phyloP scores from a whole-genome alignment of 495 filamentous ascomycete genomes.

The Xylaria palmicola region DNA sequence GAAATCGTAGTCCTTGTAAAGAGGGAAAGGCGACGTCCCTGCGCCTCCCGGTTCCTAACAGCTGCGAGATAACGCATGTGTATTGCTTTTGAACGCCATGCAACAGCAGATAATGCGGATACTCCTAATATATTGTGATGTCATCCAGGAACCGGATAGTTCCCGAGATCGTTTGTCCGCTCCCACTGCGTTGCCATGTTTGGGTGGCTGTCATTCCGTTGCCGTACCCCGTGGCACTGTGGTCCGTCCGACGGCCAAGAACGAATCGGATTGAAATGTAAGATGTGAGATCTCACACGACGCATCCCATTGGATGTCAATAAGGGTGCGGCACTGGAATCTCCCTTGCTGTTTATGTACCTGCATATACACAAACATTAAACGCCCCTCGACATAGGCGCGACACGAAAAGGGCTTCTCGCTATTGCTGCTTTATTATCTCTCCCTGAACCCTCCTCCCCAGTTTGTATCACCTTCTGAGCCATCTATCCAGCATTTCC shows the following conservation, averaged over 20 bases:
- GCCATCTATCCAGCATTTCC: constrained; percentile 14
- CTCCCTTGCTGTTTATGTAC: constrained; percentile 34
- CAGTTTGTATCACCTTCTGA: constrained; percentile 26
- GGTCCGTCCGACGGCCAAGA: constrained; percentile 10
- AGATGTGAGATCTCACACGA: constrained; percentile 27
- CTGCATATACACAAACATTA: constrained; percentile 27
- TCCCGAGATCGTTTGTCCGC: constrained; percentile 8
- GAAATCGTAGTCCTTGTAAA: background rate
- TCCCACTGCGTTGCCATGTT: background rate
- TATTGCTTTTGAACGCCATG: background rate
- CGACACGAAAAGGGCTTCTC: constrained; percentile 18
- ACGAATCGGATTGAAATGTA: constrained; percentile 18
- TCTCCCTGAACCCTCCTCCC: constrained; percentile 16
- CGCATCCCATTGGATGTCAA: constrained; percentile 17
- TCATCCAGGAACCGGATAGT: constrained; percentile 13
- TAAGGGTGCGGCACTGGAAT: constrained; percentile 14
- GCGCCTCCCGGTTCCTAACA: background rate
- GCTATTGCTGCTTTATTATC: constrained; percentile 29
- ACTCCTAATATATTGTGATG: constrained; percentile 1
- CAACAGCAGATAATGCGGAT: background rate
- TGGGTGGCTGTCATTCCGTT: constrained; percentile 18
- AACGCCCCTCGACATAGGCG: constrained; percentile 17
- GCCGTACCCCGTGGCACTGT: constrained; percentile 12
- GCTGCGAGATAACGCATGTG: background rate
- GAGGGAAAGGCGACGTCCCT: background rate